Evolutionary conservation across 2,329 filamentous ascomycete genomes (phyloP).

Genomic region (Fusarium aywerte): DNA sequence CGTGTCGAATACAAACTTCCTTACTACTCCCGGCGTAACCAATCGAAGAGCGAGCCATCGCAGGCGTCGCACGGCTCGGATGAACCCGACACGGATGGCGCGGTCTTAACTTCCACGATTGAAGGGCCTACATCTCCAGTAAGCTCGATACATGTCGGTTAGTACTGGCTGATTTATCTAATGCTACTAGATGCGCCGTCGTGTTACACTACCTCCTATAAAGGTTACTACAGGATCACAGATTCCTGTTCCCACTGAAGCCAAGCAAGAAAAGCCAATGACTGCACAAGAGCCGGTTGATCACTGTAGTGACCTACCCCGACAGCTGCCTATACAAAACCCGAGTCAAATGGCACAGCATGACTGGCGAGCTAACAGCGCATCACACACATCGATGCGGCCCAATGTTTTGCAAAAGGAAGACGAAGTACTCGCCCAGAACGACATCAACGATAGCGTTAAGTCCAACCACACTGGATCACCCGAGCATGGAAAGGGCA

Average conservation of each 20-base stretch:
- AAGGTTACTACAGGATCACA: slow-evolving; percentile 35
- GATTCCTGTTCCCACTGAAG: slow-evolving; percentile 42
- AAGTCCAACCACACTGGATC: slow-evolving; percentile 25
- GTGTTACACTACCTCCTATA: slow-evolving; percentile 44
- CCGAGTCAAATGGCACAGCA: not conserved
- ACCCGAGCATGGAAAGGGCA: slow-evolving; percentile 3
- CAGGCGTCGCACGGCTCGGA: slow-evolving; percentile 43
- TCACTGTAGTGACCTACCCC: not conserved
- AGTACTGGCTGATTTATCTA: slow-evolving; percentile 3
- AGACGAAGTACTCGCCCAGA: not conserved
- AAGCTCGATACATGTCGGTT: not conserved
- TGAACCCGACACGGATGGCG: slow-evolving; percentile 15
- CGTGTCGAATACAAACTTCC: slow-evolving; percentile 48
- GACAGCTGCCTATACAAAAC: not conserved
- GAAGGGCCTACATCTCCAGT: slow-evolving; percentile 30
- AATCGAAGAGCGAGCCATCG: slow-evolving; percentile 61
- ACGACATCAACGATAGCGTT: not conserved
- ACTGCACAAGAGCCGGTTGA: not conserved
- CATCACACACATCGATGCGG: not conserved
- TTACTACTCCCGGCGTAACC: slow-evolving; percentile 57
- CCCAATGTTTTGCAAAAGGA: not conserved
- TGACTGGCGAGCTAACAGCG: slow-evolving; percentile 1
- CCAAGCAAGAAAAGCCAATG: slow-evolving; percentile 15
- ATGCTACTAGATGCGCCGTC: slow-evolving; percentile 37
- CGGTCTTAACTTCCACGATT: not conserved